A percentile compares a stretch with the other conserved stretches of the same genome.
Evolutionary conservation across 257 asterid species (phyloP).

Genomic region (Penstemon barbatus): DNA sequence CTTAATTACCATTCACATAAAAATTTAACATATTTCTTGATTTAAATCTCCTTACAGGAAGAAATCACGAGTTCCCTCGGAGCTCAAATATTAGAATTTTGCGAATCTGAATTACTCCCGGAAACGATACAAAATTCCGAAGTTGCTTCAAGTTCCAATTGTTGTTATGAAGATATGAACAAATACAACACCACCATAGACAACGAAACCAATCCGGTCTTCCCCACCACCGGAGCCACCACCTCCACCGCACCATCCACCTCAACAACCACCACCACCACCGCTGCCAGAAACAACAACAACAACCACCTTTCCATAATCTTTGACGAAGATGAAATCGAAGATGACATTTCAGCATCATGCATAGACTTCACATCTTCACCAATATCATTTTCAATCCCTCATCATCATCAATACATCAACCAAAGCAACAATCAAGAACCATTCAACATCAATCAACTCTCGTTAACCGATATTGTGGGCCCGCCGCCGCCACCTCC

Average conservation of each 20-base stretch:
- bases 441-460: constrained; percentile 34
- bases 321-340: constrained; percentile 57
- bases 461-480: constrained; percentile 24
- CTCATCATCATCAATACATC: constrained; percentile 40
- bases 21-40: not conserved
- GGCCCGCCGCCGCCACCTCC: constrained; percentile 24
- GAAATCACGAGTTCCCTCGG: constrained; percentile 64
- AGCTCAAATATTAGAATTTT: constrained; percentile 67
- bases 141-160: constrained; percentile 74
- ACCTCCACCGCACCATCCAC: constrained; percentile 1
- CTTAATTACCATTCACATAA: too few species aligned
- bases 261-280: not conserved
- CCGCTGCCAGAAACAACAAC: constrained; percentile 9
- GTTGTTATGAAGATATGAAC: constrained; percentile 56
- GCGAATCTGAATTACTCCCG: constrained; percentile 66
- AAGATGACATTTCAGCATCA: constrained; percentile 71
- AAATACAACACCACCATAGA: constrained; percentile 26
- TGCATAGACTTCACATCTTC: constrained; percentile 58
- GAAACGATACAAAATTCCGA: constrained; percentile 69
- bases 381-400: constrained; percentile 31
- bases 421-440: constrained; percentile 36
- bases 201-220: constrained; percentile 20
- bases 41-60: not conserved
- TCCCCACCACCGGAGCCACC: too few species aligned
- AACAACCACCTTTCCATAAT: constrained; percentile 34